These are phyloP conservation scores for Prunus mira DNA, from an alignment of 306 rosid genomes.

Conservation along the genomic window DNA sequence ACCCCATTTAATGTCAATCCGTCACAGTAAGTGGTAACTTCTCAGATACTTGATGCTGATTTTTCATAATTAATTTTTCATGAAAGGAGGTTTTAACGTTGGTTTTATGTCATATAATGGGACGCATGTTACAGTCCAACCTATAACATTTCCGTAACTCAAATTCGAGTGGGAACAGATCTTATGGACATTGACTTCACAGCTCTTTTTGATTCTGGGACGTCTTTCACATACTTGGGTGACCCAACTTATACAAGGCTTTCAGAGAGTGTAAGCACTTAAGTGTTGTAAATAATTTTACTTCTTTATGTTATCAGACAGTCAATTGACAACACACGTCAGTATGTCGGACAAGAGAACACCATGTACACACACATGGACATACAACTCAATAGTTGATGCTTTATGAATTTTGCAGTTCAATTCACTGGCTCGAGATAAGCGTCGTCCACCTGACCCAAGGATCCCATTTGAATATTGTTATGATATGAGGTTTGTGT, in stretches of 20 bases:
- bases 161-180: slow-evolving; percentile 69
- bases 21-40: slow-evolving; percentile 76
- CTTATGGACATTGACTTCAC: slow-evolving; percentile 59
- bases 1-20: slow-evolving; percentile 85
- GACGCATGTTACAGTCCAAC: slow-evolving; percentile 67
- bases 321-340: background rate
- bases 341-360: background rate
- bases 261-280: slow-evolving; percentile 62
- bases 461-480: slow-evolving; percentile 89
- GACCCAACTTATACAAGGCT: slow-evolving; percentile 69
- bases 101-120: slow-evolving; percentile 26
- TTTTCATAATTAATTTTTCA: slow-evolving; percentile 15
- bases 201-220: slow-evolving; percentile 89
- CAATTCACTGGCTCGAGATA: slow-evolving; percentile 68
- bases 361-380: background rate
- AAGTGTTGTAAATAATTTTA: background rate
- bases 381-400: background rate
- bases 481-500: slow-evolving; percentile 76
- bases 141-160: slow-evolving; percentile 75
- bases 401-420: slow-evolving; percentile 49
- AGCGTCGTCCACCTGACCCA: slow-evolving; percentile 54
- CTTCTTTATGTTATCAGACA: background rate
- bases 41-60: slow-evolving; percentile 35
- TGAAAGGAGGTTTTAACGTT: slow-evolving; percentile 3
- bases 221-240: slow-evolving; percentile 84